Base-by-base conservation (phyloP, 2,329 filamentous ascomycete genomes). In the Zymoseptoria brevis region DNA sequence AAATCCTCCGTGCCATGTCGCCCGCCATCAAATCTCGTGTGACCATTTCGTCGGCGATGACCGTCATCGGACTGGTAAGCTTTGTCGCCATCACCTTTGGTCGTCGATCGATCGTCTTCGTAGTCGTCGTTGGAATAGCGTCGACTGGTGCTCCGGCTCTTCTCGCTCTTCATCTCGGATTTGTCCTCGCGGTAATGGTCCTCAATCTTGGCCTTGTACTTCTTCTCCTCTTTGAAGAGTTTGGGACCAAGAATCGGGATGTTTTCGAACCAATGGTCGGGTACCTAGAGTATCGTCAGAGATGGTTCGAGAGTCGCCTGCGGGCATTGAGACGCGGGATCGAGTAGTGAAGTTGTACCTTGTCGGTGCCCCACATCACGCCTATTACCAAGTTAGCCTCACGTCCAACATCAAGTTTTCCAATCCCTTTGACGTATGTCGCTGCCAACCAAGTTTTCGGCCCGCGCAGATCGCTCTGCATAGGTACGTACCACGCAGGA, bases 261-360 rank as follows among this genome's bases (percentile, higher is more conserved):
- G 60, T 69, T 71, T 19, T 75, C 72, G 60, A 74, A 74, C 66
- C 70, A 72, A 21, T 55, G 65, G 62, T 75, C 72, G 45, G 73
- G 73, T n/a, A 75, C 71, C 64, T 73, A 74, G 59, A 13, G 13
- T 73, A 8, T 72, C 58, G 67, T 24, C 4, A 55, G 52, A 53
- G 49, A 49, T 53, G 52, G 54, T 52, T 50, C 35, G 51, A 50
- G 19, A 52, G 22, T 55, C 50, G 49, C 51, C 56, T 11, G 22
- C 19, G 56, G n/a, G n/a, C 29, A 53, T 26, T 6, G 24, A 26
- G 2, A n/a, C 2, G 11, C 2, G 11, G 35, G 35, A 41, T 16
- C 8, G 11, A 41, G 4, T 6, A n/a, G 16, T 45, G 16, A n/a
- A 45, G 54, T 52, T 45, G 45, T 48, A 52, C 50, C 59, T 53